Percentiles rank a stretch among this genome's conserved stretches.
Conservation (phyloP, 768 basidiomycete species). For the Tulasnella sp. region DNA sequence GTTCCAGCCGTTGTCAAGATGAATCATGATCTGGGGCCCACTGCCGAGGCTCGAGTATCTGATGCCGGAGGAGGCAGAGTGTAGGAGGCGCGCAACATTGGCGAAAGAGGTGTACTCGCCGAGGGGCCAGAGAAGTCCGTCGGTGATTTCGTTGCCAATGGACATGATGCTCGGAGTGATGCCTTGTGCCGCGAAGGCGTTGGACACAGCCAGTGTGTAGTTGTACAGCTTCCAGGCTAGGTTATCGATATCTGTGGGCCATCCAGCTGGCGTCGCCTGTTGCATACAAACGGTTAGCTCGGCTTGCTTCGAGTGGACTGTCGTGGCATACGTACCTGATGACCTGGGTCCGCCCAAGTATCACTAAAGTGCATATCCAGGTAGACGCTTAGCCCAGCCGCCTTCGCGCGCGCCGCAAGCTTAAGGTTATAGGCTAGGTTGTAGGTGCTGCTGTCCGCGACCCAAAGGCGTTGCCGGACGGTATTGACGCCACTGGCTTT, state of each 20-base stretch:
- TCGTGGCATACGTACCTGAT: not conserved
- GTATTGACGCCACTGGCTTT: constrained; percentile 44
- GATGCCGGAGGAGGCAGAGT: constrained; percentile 41
- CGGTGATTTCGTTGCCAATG: constrained; percentile 59
- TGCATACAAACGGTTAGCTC: constrained; percentile 20
- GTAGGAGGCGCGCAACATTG: constrained; percentile 46
- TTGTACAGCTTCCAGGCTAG: not conserved
- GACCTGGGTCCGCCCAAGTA: constrained; percentile 33
- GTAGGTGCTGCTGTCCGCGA: constrained; percentile 36
- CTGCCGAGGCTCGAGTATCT: constrained; percentile 22
- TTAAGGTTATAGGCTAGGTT: constrained; percentile 42
- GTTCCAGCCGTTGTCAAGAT: constrained; percentile 57
- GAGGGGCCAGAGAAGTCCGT: constrained; percentile 52
- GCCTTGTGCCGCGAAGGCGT: constrained; percentile 42
- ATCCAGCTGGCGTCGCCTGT: constrained; percentile 47
- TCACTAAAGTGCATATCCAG: constrained; percentile 56
- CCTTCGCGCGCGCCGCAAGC: constrained; percentile 44
- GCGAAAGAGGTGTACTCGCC: constrained; percentile 42
- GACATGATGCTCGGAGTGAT: constrained; percentile 44
- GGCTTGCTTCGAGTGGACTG: not conserved
- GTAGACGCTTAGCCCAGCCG: constrained; percentile 44
- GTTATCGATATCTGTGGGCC: constrained; percentile 38
- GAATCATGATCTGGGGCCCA: constrained; percentile 38
- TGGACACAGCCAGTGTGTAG: constrained; percentile 33
- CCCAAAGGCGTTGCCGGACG: constrained; percentile 54